phyloP scores from a whole-genome alignment of 2,329 filamentous ascomycete genomes.

The Cladophialophora chaetospira region DNA sequence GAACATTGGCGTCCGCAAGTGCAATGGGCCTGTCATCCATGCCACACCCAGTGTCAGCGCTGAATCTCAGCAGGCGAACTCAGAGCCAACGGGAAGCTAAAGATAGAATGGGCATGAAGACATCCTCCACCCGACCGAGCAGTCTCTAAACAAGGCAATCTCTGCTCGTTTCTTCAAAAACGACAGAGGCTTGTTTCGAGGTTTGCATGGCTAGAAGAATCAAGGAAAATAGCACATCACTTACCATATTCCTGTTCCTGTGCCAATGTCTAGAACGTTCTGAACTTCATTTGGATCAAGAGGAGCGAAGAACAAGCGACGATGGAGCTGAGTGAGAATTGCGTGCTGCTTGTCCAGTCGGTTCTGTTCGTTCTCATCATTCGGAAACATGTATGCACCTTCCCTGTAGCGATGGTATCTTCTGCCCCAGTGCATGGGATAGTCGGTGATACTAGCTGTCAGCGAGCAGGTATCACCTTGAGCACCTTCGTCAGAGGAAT shows the following conservation, averaged over 20 bases:
- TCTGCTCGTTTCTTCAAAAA: too few relatives aligned
- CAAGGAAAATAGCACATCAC: background rate
- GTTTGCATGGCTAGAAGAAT: background rate
- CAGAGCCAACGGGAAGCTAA: background rate
- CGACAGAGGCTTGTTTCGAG: background rate
- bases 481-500: slow-evolving; percentile 19
- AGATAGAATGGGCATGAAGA: background rate
- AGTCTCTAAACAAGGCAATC: too few relatives aligned
- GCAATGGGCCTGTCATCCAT: slow-evolving; percentile 58
- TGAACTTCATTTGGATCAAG: slow-evolving; percentile 43
- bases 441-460: slow-evolving; percentile 47
- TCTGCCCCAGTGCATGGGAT: slow-evolving; percentile 46
- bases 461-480: slow-evolving; percentile 44
- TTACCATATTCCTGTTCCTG: slow-evolving; percentile 64
- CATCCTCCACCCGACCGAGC: too few relatives aligned
- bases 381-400: slow-evolving; percentile 51
- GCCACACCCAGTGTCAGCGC: background rate
- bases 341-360: slow-evolving; percentile 59
- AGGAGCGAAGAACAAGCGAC: slow-evolving; percentile 51
- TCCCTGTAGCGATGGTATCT: slow-evolving; percentile 50
- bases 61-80: background rate
- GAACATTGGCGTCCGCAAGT: slow-evolving; percentile 56
- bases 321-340: slow-evolving; percentile 53
- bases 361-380: slow-evolving; percentile 58
- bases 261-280: slow-evolving; percentile 60